A percentile compares a stretch with the other conserved stretches of the same genome.
phyloP scores from a whole-genome alignment of 2,329 filamentous ascomycete genomes.

The Emericellopsis cladophorae region DNA sequence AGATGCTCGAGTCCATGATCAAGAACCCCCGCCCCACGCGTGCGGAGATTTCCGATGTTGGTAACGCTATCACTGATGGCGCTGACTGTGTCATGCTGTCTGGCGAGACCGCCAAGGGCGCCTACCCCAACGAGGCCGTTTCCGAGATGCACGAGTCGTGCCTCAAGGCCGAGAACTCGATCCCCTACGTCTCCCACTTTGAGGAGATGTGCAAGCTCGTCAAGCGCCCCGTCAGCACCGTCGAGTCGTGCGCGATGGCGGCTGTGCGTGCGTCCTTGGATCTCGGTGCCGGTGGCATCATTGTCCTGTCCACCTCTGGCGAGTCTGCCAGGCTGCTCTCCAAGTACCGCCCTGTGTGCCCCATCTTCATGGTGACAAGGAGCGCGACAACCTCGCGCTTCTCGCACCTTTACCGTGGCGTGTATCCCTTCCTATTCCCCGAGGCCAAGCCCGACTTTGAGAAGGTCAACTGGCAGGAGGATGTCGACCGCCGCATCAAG shows the following conservation, averaged over 20 bases:
- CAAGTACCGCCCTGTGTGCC: conserved; percentile 98
- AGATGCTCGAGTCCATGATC: conserved; percentile 99
- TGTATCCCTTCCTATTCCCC: conserved; percentile 93
- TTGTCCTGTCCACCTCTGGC: conserved; percentile 91
- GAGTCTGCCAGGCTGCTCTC: conserved; percentile 89
- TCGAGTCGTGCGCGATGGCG: conserved; percentile 93
- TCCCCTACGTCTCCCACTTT: conserved; percentile 92
- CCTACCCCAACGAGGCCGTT: conserved; percentile 85
- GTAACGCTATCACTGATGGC: conserved; percentile 94
- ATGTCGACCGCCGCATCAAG: conserved; percentile 94
- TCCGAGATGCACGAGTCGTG: conserved; percentile 98
- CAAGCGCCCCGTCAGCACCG: conserved; percentile 71
- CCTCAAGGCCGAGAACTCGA: conserved; percentile 90
- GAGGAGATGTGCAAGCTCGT: conserved; percentile 84
- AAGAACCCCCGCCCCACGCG: conserved; percentile 98
- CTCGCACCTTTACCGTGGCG: conserved; percentile 90
- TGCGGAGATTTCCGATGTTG: conserved; percentile 96
- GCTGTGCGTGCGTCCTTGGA: conserved; percentile 92
- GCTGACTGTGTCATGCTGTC: conserved; percentile 99
- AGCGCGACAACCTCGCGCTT: conserved; percentile 76
- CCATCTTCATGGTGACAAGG: conserved; percentile 98
- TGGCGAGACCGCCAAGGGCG: conserved; percentile 96
- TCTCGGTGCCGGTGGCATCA: conserved; percentile 89
- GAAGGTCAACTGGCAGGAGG: conserved; percentile 93
- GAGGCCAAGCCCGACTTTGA: conserved; percentile 91